Evolutionary conservation across 257 asterid genomes (phyloP), one percentile per base, ranked within the genome.

Genomic region (Scutellaria barbata): DNA sequence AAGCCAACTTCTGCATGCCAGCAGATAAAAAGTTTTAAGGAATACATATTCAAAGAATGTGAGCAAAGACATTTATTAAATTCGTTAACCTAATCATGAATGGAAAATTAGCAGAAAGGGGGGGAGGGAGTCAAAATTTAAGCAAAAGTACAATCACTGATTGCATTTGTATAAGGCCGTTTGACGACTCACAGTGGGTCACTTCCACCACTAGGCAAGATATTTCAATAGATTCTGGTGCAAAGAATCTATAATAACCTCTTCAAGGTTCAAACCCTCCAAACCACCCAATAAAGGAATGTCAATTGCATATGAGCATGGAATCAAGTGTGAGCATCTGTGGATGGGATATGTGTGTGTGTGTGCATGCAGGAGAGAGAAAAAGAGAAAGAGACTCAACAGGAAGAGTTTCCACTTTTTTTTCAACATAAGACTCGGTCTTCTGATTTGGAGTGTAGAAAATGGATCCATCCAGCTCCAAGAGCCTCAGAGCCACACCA

Each of bases 391-490:
- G 77, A 66, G 63, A 87, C 96, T 85, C 83, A 85, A 92, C 98
- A 65, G 94, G 87, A 83, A 84, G 75, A 64, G 76, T 61, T 72
- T 89, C 96, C 35, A 72, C 72, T 73, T 81, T 83, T 81, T 80
- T 84, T 74, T 82, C 87, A 43, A 80, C 84, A 40, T 37, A 67
- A 61, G 76, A 37, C 74, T 84, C 90, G 1, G 88, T 79, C 80
- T 83, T 95, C 85, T 80, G 90, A 16, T 74, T 73, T n/a, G 88
- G 80, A 68, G 76, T 75, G 79, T 84, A 87, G 67, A 69, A 79
- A 55, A 95, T 73, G n/a, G 97, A 89, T 63, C 81, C 85, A 74
- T 95, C 98, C 76, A 95, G 88, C 84, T 95, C 99, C 68, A 92
- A 81, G 68, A 95, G 86, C 80, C 98, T 89, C 79, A 95, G 86